phyloP scores from a whole-genome alignment of 2,329 filamentous ascomycete species.

The Capronia coronata region DNA sequence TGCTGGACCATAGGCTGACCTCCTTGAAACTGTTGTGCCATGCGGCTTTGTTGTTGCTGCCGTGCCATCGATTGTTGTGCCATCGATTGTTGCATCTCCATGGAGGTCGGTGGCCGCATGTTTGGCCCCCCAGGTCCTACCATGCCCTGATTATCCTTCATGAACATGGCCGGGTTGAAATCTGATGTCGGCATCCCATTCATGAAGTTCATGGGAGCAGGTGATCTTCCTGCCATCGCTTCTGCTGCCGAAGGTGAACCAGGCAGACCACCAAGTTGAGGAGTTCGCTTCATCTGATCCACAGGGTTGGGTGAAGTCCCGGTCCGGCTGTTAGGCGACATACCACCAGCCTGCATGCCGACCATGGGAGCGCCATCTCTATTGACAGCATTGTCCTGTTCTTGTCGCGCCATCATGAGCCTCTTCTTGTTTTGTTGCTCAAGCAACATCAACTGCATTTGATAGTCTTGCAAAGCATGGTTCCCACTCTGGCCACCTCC shows the following conservation, averaged over 20 bases:
- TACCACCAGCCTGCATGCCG: slow-evolving; percentile 44
- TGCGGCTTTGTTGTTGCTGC: slow-evolving; percentile 35
- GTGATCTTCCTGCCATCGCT: slow-evolving; percentile 54
- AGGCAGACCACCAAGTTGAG: slow-evolving; percentile 54
- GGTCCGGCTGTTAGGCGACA: slow-evolving; percentile 52
- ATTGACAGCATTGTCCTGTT: slow-evolving; percentile 56
- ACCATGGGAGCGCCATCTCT: slow-evolving; percentile 45
- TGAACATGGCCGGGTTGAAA: slow-evolving; percentile 37
- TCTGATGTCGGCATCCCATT: slow-evolving; percentile 44
- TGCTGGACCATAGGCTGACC: slow-evolving; percentile 46
- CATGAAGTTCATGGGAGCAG: slow-evolving; percentile 53
- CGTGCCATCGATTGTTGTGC: too few species aligned
- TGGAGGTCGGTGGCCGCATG: slow-evolving; percentile 54
- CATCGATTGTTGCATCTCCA: slow-evolving; percentile 42
- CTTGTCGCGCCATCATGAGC: slow-evolving; percentile 59
- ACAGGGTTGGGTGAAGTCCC: slow-evolving; percentile 56
- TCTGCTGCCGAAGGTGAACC: slow-evolving; percentile 53
- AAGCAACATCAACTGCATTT: slow-evolving; percentile 63
- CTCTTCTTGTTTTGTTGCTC: slow-evolving; percentile 64
- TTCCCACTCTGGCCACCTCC: slow-evolving; percentile 45
- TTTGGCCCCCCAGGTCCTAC: slow-evolving; percentile 42
- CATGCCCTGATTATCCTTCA: slow-evolving; percentile 41
- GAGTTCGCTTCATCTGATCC: slow-evolving; percentile 58
- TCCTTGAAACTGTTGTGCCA: slow-evolving; percentile 34
- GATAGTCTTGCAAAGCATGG: slow-evolving; percentile 62